These are phyloP conservation scores for Geranium brycei DNA, from an alignment of 345 rosid species.

Conservation along the genomic window DNA sequence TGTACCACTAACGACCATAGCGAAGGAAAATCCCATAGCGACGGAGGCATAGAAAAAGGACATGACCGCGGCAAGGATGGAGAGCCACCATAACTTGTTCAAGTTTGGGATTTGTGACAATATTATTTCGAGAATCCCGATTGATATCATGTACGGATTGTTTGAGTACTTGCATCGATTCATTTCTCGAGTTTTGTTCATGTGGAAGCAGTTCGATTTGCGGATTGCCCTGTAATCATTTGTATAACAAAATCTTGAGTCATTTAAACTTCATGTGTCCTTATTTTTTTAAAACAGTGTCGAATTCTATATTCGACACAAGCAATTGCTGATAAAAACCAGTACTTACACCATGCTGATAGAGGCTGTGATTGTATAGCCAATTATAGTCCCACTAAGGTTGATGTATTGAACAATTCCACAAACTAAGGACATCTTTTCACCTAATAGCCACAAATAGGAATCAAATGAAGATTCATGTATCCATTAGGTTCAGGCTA, in stretches of 20 bases:
- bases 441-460: neutral
- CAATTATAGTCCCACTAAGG: neutral
- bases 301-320: too few species aligned
- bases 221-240: constrained; percentile 8
- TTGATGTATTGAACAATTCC: constrained; percentile 7
- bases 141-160: constrained; percentile 11
- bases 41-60: constrained; percentile 14
- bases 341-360: constrained; percentile 1
- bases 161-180: constrained; percentile 11
- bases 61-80: constrained; percentile 14
- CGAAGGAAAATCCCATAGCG: constrained; percentile 15
- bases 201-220: constrained; percentile 16
- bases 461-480: too few species aligned
- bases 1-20: constrained; percentile 9
- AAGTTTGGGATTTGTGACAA: constrained; percentile 12
- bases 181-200: constrained; percentile 1
- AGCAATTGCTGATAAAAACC: too few species aligned
- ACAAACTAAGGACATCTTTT: constrained; percentile 1
- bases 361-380: neutral
- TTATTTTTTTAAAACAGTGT: too few species aligned
- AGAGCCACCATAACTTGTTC: constrained; percentile 14
- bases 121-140: constrained; percentile 9
- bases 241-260: too few species aligned
- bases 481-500: too few species aligned
- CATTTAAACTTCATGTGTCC: too few species aligned